phyloP scores from a whole-genome alignment of 345 rosid genomes.

The Geranium rotundifolium region DNA sequence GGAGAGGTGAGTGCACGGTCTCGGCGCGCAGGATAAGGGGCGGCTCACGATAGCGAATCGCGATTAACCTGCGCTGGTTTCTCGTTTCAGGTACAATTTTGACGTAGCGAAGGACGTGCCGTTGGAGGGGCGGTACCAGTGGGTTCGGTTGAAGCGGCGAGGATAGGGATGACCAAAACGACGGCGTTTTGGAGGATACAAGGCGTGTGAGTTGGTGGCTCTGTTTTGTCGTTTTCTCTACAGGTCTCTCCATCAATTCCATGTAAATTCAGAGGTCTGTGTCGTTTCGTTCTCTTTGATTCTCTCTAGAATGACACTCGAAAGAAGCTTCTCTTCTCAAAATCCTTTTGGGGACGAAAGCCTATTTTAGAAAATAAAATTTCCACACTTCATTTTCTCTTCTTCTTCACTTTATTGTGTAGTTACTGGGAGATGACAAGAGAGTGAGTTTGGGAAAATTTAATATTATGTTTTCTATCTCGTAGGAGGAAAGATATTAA shows the following conservation, averaged over 20 bases:
- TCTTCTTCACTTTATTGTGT: too few species aligned
- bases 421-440: too few species aligned
- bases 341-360: background rate
- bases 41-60: conserved; percentile 16
- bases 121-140: conserved; percentile 56
- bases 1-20: conserved; percentile 30
- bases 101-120: conserved; percentile 59
- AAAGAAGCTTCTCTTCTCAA: background rate
- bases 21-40: conserved; percentile 22
- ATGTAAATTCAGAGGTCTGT: background rate
- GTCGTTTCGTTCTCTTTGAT: background rate
- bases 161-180: background rate
- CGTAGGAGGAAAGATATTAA: too few species aligned
- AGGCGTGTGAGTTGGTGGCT: background rate
- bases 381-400: background rate
- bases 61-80: background rate
- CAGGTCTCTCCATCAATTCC: background rate
- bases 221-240: background rate
- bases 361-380: background rate
- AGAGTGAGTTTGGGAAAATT: too few species aligned
- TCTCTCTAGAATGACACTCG: background rate
- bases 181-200: background rate
- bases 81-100: conserved; percentile 52
- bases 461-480: too few species aligned
- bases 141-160: conserved; percentile 37